phyloP scores from a whole-genome alignment of 2,329 filamentous ascomycete genomes.

The Botrytis deweyae region DNA sequence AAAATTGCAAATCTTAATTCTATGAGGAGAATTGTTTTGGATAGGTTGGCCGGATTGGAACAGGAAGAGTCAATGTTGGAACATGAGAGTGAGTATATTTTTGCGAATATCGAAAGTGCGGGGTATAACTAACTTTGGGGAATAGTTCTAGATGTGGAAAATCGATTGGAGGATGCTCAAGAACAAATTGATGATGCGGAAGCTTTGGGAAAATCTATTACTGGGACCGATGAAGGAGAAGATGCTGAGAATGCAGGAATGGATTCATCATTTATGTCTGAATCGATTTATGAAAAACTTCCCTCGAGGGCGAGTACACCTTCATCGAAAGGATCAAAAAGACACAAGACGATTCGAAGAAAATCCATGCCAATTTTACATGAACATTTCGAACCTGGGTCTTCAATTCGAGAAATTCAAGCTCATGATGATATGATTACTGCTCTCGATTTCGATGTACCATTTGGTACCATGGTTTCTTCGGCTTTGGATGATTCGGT shows the following conservation, averaged over 20 bases:
- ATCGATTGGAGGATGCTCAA: conserved; percentile 61
- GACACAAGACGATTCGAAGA: conserved; percentile 59
- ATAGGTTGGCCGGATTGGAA: conserved; percentile 81
- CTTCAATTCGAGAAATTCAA: conserved; percentile 81
- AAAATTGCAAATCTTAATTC: conserved; percentile 91
- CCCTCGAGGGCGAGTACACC: conserved; percentile 55
- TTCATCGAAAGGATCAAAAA: conserved; percentile 47
- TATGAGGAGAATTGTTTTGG: conserved; percentile 90
- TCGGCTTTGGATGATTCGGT: conserved; percentile 91
- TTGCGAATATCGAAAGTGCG: neutral
- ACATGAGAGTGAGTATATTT: conserved; percentile 67
- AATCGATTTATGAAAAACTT: conserved; percentile 94
- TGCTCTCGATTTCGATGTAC: conserved; percentile 92
- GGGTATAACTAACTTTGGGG: conserved; percentile 23
- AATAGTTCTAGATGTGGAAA: conserved; percentile 62
- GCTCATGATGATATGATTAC: conserved; percentile 88
- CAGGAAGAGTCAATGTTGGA: conserved; percentile 88
- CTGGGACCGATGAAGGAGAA: conserved; percentile 53
- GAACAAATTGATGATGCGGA: conserved; percentile 58
- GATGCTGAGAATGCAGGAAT: conserved; percentile 45
- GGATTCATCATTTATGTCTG: conserved; percentile 82
- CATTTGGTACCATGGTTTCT: conserved; percentile 92
- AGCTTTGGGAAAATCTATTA: conserved; percentile 52
- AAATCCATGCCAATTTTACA: conserved; percentile 94
- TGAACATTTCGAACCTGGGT: conserved; percentile 90